These are phyloP conservation scores for Claviceps spartinae DNA, from an alignment of 2,329 filamentous ascomycete genomes.

Conservation along the genomic window DNA sequence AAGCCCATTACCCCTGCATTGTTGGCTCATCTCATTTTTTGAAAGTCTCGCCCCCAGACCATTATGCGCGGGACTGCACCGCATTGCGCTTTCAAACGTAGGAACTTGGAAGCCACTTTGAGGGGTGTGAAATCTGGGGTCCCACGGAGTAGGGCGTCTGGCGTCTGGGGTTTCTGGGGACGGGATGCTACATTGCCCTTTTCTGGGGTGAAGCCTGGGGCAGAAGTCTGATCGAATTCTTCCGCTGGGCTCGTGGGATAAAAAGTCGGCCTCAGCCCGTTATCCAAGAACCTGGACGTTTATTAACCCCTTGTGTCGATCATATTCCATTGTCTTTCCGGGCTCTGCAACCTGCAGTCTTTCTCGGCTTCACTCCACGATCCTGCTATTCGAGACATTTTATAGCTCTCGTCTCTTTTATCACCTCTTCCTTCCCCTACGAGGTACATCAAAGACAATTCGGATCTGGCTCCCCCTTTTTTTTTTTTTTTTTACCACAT, in stretches of 20 bases:
- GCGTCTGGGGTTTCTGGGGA: too few relatives aligned
- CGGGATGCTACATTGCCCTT: slow-evolving; percentile 3
- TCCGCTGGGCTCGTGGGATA: slow-evolving; percentile 4
- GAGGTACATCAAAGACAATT: background rate
- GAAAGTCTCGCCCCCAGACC: background rate
- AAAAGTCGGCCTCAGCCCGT: slow-evolving; percentile 4
- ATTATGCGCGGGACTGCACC: background rate
- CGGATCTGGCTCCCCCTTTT: too few relatives aligned
- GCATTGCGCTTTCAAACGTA: background rate
- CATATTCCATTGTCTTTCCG: slow-evolving; percentile 1
- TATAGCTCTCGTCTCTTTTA: background rate
- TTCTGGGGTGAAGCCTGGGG: background rate
- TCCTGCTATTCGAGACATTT: background rate
- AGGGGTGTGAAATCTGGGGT: background rate
- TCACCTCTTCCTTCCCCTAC: background rate
- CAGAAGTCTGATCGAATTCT: slow-evolving; percentile 1
- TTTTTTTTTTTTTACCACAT: background rate
- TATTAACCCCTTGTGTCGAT: slow-evolving; percentile 1
- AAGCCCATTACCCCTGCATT: slow-evolving; percentile 1
- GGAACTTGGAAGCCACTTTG: background rate
- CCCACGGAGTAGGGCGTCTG: background rate
- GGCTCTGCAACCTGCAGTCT: background rate
- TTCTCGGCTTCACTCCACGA: background rate
- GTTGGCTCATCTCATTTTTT: slow-evolving; percentile 1
- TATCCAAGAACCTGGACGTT: background rate